Percentiles rank a stretch among this genome's conserved stretches.
Conservation (phyloP, 805 yeast genomes). For the Gaillardinia entomophila region DNA sequence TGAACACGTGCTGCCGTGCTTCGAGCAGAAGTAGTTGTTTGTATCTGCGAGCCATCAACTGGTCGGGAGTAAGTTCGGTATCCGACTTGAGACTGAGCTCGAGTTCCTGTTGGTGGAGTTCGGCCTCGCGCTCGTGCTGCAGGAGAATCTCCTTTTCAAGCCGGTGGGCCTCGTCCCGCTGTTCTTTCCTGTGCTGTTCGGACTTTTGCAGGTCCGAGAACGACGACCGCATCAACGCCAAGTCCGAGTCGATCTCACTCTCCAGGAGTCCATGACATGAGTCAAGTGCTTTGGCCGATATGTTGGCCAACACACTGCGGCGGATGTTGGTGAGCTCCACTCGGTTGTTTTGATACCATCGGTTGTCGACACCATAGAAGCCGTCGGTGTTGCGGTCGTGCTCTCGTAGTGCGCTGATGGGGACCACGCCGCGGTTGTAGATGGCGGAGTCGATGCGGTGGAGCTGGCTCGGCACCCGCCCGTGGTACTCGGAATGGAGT, state of each 20-base stretch:
- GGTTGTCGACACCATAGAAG: slow-evolving; percentile 15
- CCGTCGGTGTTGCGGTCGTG: slow-evolving; percentile 13
- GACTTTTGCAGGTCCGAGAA: too few species aligned
- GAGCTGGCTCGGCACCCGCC: slow-evolving; percentile 11
- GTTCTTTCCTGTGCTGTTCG: too few species aligned
- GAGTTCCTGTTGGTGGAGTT: not conserved
- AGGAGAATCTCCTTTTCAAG: not conserved
- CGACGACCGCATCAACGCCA: slow-evolving; percentile 9
- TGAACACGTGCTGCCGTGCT: not conserved
- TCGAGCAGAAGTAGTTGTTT: not conserved
- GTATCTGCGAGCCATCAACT: not conserved
- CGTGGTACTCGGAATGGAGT: slow-evolving; percentile 24
- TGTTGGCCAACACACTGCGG: slow-evolving; percentile 5
- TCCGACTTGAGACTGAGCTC: not conserved
- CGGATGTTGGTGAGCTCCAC: slow-evolving; percentile 28
- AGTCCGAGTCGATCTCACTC: slow-evolving; percentile 21
- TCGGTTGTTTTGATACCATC: slow-evolving; percentile 20
- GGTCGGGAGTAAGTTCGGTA: not conserved
- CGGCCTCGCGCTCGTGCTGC: not conserved
- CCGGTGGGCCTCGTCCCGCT: not conserved
- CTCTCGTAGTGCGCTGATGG: slow-evolving; percentile 9
- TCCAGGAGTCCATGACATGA: slow-evolving; percentile 7
- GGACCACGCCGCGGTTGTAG: slow-evolving; percentile 23
- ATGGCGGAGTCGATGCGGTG: slow-evolving; percentile 6
- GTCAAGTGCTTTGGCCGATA: slow-evolving; percentile 1